These are phyloP conservation scores for Acer yangbiense DNA, from an alignment of 345 rosid species.

Conservation along the genomic window DNA sequence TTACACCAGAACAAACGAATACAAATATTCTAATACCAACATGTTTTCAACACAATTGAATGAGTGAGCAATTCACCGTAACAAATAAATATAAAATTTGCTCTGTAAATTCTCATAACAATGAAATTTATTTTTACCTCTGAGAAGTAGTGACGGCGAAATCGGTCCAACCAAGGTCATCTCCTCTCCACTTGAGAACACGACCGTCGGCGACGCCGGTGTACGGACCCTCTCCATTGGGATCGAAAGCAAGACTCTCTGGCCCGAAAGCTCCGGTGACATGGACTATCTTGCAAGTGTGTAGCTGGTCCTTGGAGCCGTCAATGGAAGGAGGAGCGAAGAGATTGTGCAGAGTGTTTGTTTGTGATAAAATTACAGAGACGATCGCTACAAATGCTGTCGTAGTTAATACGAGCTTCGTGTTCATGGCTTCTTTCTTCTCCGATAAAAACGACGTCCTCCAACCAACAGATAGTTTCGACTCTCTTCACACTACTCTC, in stretches of 20 bases:
- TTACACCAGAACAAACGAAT: no score
- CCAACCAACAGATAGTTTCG: no score
- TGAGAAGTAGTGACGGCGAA: slow-evolving; percentile 57
- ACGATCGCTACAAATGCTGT: slow-evolving; percentile 21
- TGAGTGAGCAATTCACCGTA: no score
- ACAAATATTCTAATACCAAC: no score
- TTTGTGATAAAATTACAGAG: slow-evolving; percentile 24
- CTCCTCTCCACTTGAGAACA: slow-evolving; percentile 61
- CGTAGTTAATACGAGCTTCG: slow-evolving; percentile 12
- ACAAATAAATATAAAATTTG: no score
- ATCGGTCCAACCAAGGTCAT: slow-evolving; percentile 51
- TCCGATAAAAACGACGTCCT: no score
- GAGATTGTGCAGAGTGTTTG: slow-evolving; percentile 21
- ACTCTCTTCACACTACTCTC: no score
- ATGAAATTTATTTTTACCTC: slow-evolving; percentile 31
- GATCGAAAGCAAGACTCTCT: slow-evolving; percentile 66
- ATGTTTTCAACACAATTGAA: no score
- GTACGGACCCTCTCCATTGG: slow-evolving; percentile 60
- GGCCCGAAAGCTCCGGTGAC: slow-evolving; percentile 63
- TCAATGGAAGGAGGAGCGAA: slow-evolving; percentile 41
- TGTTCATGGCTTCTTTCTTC: slow-evolving; percentile 25
- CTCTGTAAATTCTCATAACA: no score
- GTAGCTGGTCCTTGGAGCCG: slow-evolving; percentile 42
- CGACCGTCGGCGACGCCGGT: slow-evolving; percentile 72
- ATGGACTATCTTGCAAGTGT: slow-evolving; percentile 36